phyloP scores from a whole-genome alignment of 495 filamentous ascomycete species.

The Darksidea phi region DNA sequence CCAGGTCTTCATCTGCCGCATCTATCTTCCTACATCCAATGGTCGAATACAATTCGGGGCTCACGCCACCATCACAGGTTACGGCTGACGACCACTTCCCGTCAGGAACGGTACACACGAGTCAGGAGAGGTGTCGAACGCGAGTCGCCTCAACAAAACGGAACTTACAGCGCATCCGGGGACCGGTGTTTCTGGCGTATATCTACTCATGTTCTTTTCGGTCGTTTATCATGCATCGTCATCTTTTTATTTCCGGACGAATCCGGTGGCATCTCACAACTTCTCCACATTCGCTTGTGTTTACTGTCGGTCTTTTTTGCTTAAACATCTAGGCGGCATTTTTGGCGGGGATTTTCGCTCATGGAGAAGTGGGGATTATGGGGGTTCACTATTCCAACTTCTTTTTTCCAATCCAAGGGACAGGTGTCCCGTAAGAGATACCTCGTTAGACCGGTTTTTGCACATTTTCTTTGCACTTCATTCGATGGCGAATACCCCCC shows the following conservation, averaged over 20 bases:
- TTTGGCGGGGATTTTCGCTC: no score
- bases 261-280: not conserved
- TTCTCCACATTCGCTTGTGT: not conserved
- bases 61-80: constrained; percentile 24
- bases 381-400: no score
- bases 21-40: constrained; percentile 16
- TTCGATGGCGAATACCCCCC: not conserved
- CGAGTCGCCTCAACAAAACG: not conserved
- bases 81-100: constrained; percentile 29
- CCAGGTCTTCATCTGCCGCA: constrained; percentile 5
- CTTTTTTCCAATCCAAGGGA: no score
- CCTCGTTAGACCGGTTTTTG: constrained; percentile 1
- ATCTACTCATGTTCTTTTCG: constrained; percentile 2
- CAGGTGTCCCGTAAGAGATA: not conserved
- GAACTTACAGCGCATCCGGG: not conserved
- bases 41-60: constrained; percentile 25
- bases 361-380: no score
- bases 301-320: no score
- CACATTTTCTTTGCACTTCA: not conserved
- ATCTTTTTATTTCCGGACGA: no score
- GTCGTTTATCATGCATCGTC: not conserved
- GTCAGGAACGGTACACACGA: constrained; percentile 31
- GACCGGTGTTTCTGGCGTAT: constrained; percentile 9
- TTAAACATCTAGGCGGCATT: no score
- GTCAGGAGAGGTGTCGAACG: constrained; percentile 8